Evolutionary conservation across 192 early-diverging fungal genomes (phyloP).

Genomic region (Umbelopsis sp.): DNA sequence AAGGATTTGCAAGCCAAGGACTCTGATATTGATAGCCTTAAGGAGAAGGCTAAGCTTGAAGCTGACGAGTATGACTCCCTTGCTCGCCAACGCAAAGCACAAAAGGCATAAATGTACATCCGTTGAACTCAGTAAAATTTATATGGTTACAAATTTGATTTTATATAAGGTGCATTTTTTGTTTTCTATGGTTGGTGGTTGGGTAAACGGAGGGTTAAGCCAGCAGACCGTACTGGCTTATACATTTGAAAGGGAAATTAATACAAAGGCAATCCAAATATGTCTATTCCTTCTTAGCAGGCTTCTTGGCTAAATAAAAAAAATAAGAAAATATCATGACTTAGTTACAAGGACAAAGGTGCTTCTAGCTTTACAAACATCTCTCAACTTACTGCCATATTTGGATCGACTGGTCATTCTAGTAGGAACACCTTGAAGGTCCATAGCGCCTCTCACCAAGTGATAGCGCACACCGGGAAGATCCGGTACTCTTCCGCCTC

Average conservation of each 20-base stretch:
- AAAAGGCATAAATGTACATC: slow-evolving; percentile 17
- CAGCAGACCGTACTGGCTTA: too few relatives aligned
- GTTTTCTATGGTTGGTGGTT: too few relatives aligned
- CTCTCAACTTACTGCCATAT: slow-evolving; percentile 82
- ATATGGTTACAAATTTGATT: background rate
- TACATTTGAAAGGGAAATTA: too few relatives aligned
- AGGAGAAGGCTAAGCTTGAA: background rate
- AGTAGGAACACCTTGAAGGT: slow-evolving; percentile 93
- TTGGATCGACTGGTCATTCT: slow-evolving; percentile 83
- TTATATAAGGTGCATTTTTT: too few relatives aligned
- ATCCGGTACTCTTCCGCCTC: slow-evolving; percentile 95
- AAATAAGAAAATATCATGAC: background rate
- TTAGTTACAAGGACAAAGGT: background rate
- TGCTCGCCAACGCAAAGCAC: slow-evolving; percentile 5
- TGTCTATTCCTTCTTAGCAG: slow-evolving; percentile 33
- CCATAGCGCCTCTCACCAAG: slow-evolving; percentile 88
- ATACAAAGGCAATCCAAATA: background rate
- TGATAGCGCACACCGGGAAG: slow-evolving; percentile 98
- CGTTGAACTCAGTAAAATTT: background rate
- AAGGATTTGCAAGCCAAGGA: background rate
- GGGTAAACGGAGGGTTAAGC: too few relatives aligned
- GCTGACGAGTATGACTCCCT: slow-evolving; percentile 3
- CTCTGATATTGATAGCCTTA: background rate
- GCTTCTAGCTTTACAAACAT: background rate
- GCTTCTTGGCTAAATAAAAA: slow-evolving; percentile 38